Percentiles rank a stretch among this genome's conserved stretches.
phyloP scores from a whole-genome alignment of 345 rosid species.

The Aurinia saxatilis region DNA sequence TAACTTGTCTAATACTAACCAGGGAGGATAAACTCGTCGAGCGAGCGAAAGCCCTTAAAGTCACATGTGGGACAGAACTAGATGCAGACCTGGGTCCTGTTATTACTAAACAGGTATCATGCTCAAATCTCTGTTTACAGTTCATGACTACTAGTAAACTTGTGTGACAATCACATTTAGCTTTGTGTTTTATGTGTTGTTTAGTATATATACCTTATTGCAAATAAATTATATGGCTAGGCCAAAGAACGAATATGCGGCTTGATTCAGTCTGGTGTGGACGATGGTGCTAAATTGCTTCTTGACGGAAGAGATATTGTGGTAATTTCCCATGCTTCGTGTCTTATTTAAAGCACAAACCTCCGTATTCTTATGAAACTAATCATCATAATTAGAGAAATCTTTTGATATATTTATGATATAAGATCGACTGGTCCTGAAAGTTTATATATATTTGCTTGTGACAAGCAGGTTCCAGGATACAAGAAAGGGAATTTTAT shows the following conservation, averaged over 20 bases:
- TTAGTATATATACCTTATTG: not conserved
- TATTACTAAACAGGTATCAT: constrained; percentile 70
- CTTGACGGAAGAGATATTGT: constrained; percentile 83
- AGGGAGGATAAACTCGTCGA: constrained; percentile 78
- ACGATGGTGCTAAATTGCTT: constrained; percentile 70
- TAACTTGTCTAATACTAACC: constrained; percentile 8
- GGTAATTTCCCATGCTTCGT: constrained; percentile 56
- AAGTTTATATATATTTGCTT: not conserved
- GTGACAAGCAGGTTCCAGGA: constrained; percentile 70
- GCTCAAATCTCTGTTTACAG: not conserved
- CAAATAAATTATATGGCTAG: constrained; percentile 34
- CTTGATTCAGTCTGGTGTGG: constrained; percentile 79
- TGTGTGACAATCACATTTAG: not conserved
- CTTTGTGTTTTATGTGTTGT: not conserved
- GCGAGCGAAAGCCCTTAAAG: constrained; percentile 77
- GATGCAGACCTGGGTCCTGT: constrained; percentile 96
- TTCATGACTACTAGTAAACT: not conserved
- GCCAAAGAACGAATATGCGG: constrained; percentile 83
- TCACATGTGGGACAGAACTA: constrained; percentile 74
- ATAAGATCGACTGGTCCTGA: not conserved
- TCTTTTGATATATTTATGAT: not conserved
- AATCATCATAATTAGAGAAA: not conserved
- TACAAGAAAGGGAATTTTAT: constrained; percentile 87
- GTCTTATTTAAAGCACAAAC: not conserved
- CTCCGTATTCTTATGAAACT: not conserved